Conservation (phyloP, 2,329 filamentous ascomycete species). For the Clathrospora elynae region DNA sequence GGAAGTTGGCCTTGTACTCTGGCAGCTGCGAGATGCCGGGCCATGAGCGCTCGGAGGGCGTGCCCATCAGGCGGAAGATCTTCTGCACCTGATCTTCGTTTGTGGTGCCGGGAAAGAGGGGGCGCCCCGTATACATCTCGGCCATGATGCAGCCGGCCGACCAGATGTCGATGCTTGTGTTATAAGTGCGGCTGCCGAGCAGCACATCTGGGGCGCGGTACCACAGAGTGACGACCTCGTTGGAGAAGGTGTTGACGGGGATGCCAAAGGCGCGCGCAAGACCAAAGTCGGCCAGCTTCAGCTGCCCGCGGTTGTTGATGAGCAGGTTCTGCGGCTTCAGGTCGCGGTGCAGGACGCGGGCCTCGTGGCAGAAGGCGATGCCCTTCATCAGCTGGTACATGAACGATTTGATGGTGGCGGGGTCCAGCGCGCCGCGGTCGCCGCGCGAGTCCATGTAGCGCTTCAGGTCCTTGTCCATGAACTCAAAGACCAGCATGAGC, state of each 20-base stretch:
- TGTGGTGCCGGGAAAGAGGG: conserved; percentile 94
- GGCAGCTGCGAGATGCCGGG: conserved; percentile 92
- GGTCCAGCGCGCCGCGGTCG: conserved; percentile 86
- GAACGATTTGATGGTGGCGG: conserved; percentile 93
- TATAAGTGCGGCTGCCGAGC: conserved; percentile 92
- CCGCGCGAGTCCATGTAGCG: conserved; percentile 97
- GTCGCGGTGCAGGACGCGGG: conserved; percentile 92
- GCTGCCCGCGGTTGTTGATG: conserved; percentile 86
- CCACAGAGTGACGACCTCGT: conserved; percentile 97
- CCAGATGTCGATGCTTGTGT: conserved; percentile 99
- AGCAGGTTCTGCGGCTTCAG: conserved; percentile 96
- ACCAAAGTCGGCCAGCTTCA: conserved; percentile 95
- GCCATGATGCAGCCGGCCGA: conserved; percentile 99
- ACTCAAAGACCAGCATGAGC: conserved; percentile 98
- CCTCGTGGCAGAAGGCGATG: conserved; percentile 97
- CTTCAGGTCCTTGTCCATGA: conserved; percentile 98
- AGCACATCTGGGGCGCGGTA: conserved; percentile 96
- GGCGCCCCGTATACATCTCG: conserved; percentile 96
- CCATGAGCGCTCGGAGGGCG: conserved; percentile 93
- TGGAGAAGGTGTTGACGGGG: conserved; percentile 96
- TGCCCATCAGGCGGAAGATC: conserved; percentile 99
- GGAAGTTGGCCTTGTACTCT: conserved; percentile 97
- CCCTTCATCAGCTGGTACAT: conserved; percentile 97
- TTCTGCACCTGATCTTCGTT: conserved; percentile 97
- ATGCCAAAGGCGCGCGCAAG: conserved; percentile 94